These are phyloP conservation scores for Hymenoscyphus repandus DNA, from an alignment of 2,329 filamentous ascomycete species.

Conservation along the genomic window DNA sequence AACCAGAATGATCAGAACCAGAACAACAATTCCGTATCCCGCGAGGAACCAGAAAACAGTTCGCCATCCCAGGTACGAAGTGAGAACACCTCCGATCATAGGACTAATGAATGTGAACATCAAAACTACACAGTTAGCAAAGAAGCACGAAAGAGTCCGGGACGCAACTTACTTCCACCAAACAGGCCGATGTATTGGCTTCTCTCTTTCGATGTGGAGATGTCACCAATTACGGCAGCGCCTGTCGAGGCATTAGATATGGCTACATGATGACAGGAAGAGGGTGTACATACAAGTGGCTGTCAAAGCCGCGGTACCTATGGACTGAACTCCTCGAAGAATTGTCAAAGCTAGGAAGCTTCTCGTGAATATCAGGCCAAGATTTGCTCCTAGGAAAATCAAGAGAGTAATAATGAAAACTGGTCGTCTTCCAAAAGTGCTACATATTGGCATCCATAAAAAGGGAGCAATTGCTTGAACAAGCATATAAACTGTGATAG, in stretches of 20 bases:
- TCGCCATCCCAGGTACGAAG: conserved; percentile 41
- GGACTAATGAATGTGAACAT: conserved; percentile 37
- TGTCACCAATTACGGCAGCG: conserved; percentile 56
- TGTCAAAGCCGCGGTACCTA: conserved; percentile 53
- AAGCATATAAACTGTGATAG: conserved; percentile 31
- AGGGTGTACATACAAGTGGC: conserved; percentile 36
- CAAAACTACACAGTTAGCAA: conserved; percentile 25
- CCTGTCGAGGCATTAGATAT: conserved; percentile 21
- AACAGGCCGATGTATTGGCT: conserved; percentile 62
- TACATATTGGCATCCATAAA: conserved; percentile 40
- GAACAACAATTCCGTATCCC: conserved; percentile 35
- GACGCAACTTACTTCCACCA: conserved; percentile 7
- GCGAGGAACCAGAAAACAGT: conserved; percentile 47
- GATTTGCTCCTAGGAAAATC: conserved; percentile 41
- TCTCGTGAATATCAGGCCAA: conserved; percentile 38
- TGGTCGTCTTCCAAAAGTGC: conserved; percentile 46
- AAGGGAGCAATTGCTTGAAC: conserved; percentile 53
- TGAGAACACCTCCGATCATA: conserved; percentile 42
- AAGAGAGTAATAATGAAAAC: conserved; percentile 44
- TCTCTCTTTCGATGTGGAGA: conserved; percentile 53
- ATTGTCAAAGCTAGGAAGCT: conserved; percentile 43
- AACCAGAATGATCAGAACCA: conserved; percentile 28
- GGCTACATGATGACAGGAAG: not conserved
- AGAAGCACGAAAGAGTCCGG: conserved; percentile 24
- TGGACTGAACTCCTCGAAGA: conserved; percentile 50